Conservation (phyloP, 768 basidiomycete species). For the Kwoniella europaea region DNA sequence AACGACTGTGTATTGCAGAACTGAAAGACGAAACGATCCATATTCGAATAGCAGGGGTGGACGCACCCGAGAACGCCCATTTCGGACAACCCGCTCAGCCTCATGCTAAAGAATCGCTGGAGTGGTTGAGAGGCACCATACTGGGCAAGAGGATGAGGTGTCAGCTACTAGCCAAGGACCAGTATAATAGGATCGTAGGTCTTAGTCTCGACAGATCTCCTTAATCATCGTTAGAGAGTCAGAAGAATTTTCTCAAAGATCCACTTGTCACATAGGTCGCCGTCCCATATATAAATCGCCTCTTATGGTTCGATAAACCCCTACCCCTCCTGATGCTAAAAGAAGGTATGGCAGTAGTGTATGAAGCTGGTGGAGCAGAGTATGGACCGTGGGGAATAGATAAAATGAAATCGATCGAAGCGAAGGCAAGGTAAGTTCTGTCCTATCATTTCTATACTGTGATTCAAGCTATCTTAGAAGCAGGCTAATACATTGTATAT, state of each 20-base stretch:
- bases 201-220: not conserved
- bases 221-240: too few species aligned
- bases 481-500: too few species aligned
- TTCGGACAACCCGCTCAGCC: constrained; percentile 82
- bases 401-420: constrained; percentile 68
- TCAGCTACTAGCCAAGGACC: constrained; percentile 76
- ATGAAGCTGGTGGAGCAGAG: constrained; percentile 77
- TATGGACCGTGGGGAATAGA: constrained; percentile 75
- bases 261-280: constrained; percentile 65
- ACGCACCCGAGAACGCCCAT: constrained; percentile 89
- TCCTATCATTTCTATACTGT: not conserved
- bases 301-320: constrained; percentile 67
- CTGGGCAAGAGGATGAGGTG: constrained; percentile 66
- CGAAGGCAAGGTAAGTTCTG: constrained; percentile 68
- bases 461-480: too few species aligned
- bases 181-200: constrained; percentile 80
- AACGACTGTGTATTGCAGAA: constrained; percentile 60
- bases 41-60: constrained; percentile 85
- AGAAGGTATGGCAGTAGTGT: constrained; percentile 76
- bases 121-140: constrained; percentile 61
- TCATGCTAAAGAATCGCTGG: constrained; percentile 72
- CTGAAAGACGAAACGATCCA: constrained; percentile 81
- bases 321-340: constrained; percentile 74
- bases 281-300: constrained; percentile 65
- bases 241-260: too few species aligned